Evolutionary conservation across 805 yeast species (phyloP), one percentile per base, ranked within the genome.

Genomic region (Vanderwaltozyma verrucispora): DNA sequence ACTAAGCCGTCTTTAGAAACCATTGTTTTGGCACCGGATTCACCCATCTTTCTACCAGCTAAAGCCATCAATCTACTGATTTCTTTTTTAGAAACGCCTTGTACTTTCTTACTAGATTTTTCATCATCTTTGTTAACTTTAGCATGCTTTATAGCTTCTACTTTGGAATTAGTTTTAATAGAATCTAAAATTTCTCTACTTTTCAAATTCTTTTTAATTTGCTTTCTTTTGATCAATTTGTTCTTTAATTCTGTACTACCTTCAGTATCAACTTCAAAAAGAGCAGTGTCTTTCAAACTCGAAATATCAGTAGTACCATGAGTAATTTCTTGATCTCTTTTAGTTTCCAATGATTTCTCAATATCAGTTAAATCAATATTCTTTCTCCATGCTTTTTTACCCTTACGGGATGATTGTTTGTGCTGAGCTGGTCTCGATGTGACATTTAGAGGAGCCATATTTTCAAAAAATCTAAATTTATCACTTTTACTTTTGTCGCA

Each of bases 381-480:
- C 63, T 89, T 92, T 62, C 96, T 78, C 98, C 98, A 92, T 5
- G 96, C 82, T 56, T 73, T 80, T 70, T 84, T 89, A 31, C 95
- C 95, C 66, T 92, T 92, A 53, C 97, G 72, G 7, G 96, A 86
- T 4, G 81, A 54, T 62, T 88, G 96, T 31, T 64, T 64, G 48
- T 68, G 70, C 48, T 72, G 77, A 17, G 74, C 57, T 12, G 88
- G 85, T 58, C 76, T 69, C 30, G 45, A 45, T 10, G 30, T 36
- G 9, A 42, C 32, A 13, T 33, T 33, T 4, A 25, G 19, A 14
- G 47, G 42, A 26, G 54, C 52, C 57, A 53, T 53, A 10, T 21
- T 21, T 6, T 21, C 6, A 7, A 6, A 9, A 21, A 7, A 21
- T 21, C 6, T 6, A 7, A 7, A 9, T 9, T 9, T 21, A 9